phyloP scores from a whole-genome alignment of 345 rosid genomes.

The Excoecaria cochinchinensis region DNA sequence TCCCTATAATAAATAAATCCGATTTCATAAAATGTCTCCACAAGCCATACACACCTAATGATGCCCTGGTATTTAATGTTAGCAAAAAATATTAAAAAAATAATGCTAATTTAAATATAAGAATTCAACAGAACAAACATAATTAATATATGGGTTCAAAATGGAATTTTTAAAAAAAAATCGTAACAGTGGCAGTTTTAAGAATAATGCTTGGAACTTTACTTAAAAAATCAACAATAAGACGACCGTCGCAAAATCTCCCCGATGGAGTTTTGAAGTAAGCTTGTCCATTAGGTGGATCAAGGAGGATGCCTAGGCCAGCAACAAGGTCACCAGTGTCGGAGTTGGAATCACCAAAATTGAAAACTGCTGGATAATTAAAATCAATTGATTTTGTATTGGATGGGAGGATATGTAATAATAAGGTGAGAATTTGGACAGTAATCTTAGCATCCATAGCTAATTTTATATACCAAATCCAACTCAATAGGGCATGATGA shows the following conservation, averaged over 20 bases:
- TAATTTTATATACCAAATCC: background rate
- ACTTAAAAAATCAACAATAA: conserved; percentile 58
- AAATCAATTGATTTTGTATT: conserved; percentile 32
- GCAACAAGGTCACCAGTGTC: conserved; percentile 61
- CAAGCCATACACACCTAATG: too few relatives aligned
- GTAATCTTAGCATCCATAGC: conserved; percentile 21
- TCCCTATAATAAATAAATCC: too few relatives aligned
- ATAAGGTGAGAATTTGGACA: conserved; percentile 11
- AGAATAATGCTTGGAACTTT: conserved; percentile 16
- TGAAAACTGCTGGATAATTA: conserved; percentile 47
- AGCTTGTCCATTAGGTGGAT: conserved; percentile 45
- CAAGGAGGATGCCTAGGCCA: conserved; percentile 44
- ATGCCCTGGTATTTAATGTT: too few relatives aligned
- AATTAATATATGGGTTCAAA: background rate
- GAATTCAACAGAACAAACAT: background rate
- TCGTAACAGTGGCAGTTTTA: background rate
- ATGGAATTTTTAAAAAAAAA: too few relatives aligned
- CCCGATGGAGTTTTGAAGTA: conserved; percentile 50
- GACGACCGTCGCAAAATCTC: conserved; percentile 71
- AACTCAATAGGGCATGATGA: background rate
- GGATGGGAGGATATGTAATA: conserved; percentile 3
- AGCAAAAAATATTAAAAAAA: too few relatives aligned
- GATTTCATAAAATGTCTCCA: too few relatives aligned
- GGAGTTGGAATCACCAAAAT: conserved; percentile 73
- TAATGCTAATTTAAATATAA: background rate